Evolutionary conservation across 176 grass and related monocot genomes (phyloP).

Genomic region (Aegilops longissima): DNA sequence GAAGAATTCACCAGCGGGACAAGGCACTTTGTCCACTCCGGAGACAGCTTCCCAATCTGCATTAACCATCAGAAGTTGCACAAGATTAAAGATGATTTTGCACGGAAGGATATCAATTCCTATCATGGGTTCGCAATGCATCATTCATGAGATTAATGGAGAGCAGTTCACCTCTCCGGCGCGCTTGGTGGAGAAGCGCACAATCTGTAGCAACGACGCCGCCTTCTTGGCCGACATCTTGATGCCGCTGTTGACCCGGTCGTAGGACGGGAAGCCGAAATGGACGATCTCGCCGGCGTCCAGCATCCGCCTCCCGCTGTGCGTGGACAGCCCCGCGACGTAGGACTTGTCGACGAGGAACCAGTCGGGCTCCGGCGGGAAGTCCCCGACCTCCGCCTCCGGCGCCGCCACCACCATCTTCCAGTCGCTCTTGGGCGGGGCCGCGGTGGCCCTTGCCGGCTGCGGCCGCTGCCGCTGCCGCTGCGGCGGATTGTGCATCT

Average conservation of each 20-base stretch:
- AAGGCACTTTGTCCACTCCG: conserved; percentile 70
- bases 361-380: conserved; percentile 67
- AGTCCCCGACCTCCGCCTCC: conserved; percentile 67
- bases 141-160: not conserved
- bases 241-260: conserved; percentile 20
- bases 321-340: conserved; percentile 70
- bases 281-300: conserved; percentile 78
- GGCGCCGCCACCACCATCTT: conserved; percentile 45
- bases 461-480: not conserved
- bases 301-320: conserved; percentile 50
- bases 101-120: not conserved
- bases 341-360: conserved; percentile 71
- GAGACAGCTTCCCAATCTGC: conserved; percentile 74
- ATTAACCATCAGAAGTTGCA: not conserved
- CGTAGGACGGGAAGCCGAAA: conserved; percentile 67
- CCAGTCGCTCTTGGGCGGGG: conserved; percentile 35
- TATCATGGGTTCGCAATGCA: not conserved
- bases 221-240: conserved; percentile 54
- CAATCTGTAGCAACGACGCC: conserved; percentile 52
- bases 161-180: conserved; percentile 60
- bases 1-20: conserved; percentile 78
- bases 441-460: not conserved
- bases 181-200: conserved; percentile 88
- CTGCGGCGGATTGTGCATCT: not conserved
- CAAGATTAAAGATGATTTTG: not conserved